Evolutionary conservation across 2,329 filamentous ascomycete genomes (phyloP).

Genomic region (Zasmidium cellare): DNA sequence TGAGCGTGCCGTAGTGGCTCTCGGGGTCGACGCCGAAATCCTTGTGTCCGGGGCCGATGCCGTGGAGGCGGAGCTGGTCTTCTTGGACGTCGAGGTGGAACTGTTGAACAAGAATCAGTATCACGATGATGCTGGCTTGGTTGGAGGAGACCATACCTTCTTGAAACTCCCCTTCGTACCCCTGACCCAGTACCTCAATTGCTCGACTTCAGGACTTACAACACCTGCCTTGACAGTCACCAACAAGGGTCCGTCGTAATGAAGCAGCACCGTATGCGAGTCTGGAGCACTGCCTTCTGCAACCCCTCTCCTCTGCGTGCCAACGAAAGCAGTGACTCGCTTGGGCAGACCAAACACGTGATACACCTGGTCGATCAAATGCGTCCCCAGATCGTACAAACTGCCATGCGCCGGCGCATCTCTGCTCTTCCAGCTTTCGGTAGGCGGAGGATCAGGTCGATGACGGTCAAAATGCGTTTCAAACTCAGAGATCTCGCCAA

Average conservation of each 20-base stretch:
- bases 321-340: constrained; percentile 66
- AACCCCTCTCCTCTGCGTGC: constrained; percentile 63
- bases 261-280: constrained; percentile 62
- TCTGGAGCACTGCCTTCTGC: constrained; percentile 54
- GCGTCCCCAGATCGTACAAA: constrained; percentile 73
- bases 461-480: constrained; percentile 80
- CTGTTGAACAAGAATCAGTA: constrained; percentile 23
- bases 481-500: constrained; percentile 75
- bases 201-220: constrained; percentile 66
- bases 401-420: constrained; percentile 65
- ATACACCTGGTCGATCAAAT: constrained; percentile 75
- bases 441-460: constrained; percentile 54
- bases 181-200: constrained; percentile 75
- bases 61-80: constrained; percentile 62
- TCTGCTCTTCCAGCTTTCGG: constrained; percentile 65
- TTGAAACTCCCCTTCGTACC: constrained; percentile 73
- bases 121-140: neutral
- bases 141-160: constrained; percentile 58
- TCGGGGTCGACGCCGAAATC: constrained; percentile 66
- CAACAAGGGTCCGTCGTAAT: constrained; percentile 63
- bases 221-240: constrained; percentile 70
- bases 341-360: constrained; percentile 68
- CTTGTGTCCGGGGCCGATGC: constrained; percentile 60
- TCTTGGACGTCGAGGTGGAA: constrained; percentile 72
- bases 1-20: constrained; percentile 60